Percentiles rank a stretch among this genome's conserved stretches.
Conservation (phyloP, 228 moss, liverwort and hornwort genomes). For the Sphagnum magellanicum region DNA sequence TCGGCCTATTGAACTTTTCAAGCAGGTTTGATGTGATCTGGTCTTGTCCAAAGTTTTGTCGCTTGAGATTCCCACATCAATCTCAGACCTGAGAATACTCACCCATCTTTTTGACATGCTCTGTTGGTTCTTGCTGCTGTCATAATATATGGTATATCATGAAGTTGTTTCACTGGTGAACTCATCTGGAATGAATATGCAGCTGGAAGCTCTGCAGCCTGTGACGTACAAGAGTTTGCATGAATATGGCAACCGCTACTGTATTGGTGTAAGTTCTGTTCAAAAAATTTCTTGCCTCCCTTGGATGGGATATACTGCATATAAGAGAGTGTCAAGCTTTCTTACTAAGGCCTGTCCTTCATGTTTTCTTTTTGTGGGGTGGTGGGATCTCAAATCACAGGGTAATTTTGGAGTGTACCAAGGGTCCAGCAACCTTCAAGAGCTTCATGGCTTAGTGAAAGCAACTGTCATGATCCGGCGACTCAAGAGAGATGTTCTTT, state of each 20-base stretch:
- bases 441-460: constrained; percentile 91
- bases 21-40: constrained; percentile 50
- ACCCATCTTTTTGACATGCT: no score
- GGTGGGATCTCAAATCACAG: constrained; percentile 20
- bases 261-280: constrained; percentile 66
- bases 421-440: constrained; percentile 92
- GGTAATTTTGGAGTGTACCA: constrained; percentile 87
- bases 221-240: constrained; percentile 69
- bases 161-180: no score
- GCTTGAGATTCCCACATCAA: no score
- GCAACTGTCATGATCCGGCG: constrained; percentile 98
- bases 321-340: no score
- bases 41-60: not conserved
- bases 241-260: constrained; percentile 93
- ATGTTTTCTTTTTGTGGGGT: not conserved
- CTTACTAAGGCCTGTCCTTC: no score
- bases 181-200: constrained; percentile 5
- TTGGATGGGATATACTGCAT: no score
- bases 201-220: constrained; percentile 97
- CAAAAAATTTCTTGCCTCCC: not conserved
- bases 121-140: no score
- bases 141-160: no score
- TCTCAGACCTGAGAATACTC: no score
- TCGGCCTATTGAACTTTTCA: constrained; percentile 93
- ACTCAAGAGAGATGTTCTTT: constrained; percentile 86